phyloP scores from a whole-genome alignment of 352 stramenopile species.

The Thraustochytrium striatum region DNA sequence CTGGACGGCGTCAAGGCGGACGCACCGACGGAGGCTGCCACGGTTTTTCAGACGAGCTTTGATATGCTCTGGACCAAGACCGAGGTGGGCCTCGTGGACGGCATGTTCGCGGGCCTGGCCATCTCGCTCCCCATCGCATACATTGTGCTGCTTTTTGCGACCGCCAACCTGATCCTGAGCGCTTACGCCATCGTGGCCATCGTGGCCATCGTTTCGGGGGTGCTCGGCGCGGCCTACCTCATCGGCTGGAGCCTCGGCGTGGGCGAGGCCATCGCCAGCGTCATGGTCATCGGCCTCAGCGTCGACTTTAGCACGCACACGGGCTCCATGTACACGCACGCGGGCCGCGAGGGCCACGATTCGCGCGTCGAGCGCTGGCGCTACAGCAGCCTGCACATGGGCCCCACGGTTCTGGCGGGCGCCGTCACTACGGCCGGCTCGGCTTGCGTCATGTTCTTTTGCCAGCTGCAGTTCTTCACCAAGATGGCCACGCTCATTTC shows the following conservation, averaged over 20 bases:
- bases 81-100: constrained; percentile 52
- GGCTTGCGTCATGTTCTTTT: constrained; percentile 50
- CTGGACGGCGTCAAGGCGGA: constrained; percentile 1
- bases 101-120: constrained; percentile 53
- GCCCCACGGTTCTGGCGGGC: constrained; percentile 53
- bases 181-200: constrained; percentile 54
- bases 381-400: constrained; percentile 51
- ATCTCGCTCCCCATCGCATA: constrained; percentile 56
- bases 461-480: constrained; percentile 55
- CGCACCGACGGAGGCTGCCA: not conserved
- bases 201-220: constrained; percentile 51
- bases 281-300: constrained; percentile 56
- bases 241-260: constrained; percentile 55
- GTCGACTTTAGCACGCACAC: constrained; percentile 57
- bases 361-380: constrained; percentile 47
- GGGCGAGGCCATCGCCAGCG: constrained; percentile 51
- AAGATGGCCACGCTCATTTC: constrained; percentile 56
- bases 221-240: constrained; percentile 51
- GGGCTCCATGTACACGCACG: constrained; percentile 54
- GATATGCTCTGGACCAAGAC: constrained; percentile 50
- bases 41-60: constrained; percentile 29
- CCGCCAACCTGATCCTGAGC: constrained; percentile 52
- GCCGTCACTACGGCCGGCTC: constrained; percentile 54
- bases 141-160: constrained; percentile 53
- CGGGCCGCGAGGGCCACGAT: constrained; percentile 18